Conservation (phyloP, 257 asterid species). For the Gentiana straminea region DNA sequence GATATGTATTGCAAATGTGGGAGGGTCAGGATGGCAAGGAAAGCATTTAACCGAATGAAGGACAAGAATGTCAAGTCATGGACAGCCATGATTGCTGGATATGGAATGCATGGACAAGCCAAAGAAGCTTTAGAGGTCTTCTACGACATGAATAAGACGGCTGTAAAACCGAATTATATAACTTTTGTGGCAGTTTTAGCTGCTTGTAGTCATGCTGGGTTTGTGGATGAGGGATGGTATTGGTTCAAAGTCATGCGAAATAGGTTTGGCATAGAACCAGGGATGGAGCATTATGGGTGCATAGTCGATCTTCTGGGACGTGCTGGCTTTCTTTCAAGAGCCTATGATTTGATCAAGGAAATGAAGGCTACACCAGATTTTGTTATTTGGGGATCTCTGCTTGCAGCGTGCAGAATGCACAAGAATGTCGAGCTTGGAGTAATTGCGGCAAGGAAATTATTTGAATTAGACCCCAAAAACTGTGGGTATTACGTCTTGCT, state of each 20-base stretch:
- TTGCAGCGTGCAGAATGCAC: slow-evolving; percentile 78
- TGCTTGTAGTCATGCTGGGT: slow-evolving; percentile 92
- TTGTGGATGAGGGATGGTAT: slow-evolving; percentile 86
- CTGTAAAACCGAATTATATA: slow-evolving; percentile 64
- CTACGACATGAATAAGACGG: slow-evolving; percentile 52
- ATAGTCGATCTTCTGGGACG: slow-evolving; percentile 95
- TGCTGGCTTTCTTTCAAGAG: slow-evolving; percentile 65
- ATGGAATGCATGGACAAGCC: slow-evolving; percentile 93
- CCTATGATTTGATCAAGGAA: slow-evolving; percentile 57
- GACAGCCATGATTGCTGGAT: slow-evolving; percentile 93
- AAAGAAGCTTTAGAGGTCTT: slow-evolving; percentile 68
- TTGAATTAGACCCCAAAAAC: slow-evolving; percentile 64
- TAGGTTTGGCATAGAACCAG: slow-evolving; percentile 49
- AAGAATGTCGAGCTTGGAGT: slow-evolving; percentile 82
- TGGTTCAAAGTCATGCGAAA: slow-evolving; percentile 83
- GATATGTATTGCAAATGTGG: slow-evolving; percentile 98
- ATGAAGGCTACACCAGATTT: slow-evolving; percentile 72
- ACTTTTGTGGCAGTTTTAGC: slow-evolving; percentile 79
- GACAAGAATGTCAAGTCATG: slow-evolving; percentile 78
- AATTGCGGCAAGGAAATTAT: slow-evolving; percentile 57
- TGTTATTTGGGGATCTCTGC: slow-evolving; percentile 85
- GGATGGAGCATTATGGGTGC: slow-evolving; percentile 87
- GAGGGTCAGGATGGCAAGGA: slow-evolving; percentile 55
- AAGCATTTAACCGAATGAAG: slow-evolving; percentile 53
- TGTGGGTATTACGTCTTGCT: slow-evolving; percentile 78